phyloP scores from a whole-genome alignment of 306 rosid genomes.

The Oemleria cerasiformis region DNA sequence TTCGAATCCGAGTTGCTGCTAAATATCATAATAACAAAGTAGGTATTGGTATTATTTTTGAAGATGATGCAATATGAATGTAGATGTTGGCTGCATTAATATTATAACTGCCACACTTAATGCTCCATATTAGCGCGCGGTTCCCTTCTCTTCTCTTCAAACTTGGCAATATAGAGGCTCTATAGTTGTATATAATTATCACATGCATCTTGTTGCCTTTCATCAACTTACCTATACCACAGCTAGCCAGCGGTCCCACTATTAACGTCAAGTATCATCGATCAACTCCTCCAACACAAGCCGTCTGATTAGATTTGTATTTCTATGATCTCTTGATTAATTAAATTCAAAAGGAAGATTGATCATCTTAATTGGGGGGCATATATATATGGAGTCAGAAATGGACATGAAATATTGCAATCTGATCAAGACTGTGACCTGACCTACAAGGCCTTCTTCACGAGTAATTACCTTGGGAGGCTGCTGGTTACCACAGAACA shows the following conservation, averaged over 20 bases:
- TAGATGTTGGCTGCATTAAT: constrained; percentile 23
- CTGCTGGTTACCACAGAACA: constrained; percentile 39
- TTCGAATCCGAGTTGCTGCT: too few species aligned
- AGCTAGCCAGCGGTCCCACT: constrained; percentile 3
- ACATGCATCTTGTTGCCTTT: constrained; percentile 35
- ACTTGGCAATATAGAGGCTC: neutral
- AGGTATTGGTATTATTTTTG: constrained; percentile 15
- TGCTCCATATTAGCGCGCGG: constrained; percentile 18
- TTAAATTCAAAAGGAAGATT: neutral
- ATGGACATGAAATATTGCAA: neutral
- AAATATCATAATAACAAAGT: constrained; percentile 1
- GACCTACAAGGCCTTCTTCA: neutral
- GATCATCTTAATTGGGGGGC: too few species aligned
- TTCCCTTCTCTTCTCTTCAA: constrained; percentile 16
- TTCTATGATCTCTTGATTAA: neutral
- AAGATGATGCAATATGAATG: constrained; percentile 16
- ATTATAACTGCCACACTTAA: constrained; percentile 30
- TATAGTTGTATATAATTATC: constrained; percentile 13
- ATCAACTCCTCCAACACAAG: neutral
- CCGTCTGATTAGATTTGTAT: neutral
- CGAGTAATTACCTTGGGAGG: neutral
- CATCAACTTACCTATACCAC: neutral
- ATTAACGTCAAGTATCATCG: too few species aligned
- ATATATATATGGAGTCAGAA: too few species aligned
- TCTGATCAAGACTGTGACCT: constrained; percentile 4